These are phyloP conservation scores for Leccinum barrowsii DNA, from an alignment of 768 basidiomycete genomes.

Conservation along the genomic window DNA sequence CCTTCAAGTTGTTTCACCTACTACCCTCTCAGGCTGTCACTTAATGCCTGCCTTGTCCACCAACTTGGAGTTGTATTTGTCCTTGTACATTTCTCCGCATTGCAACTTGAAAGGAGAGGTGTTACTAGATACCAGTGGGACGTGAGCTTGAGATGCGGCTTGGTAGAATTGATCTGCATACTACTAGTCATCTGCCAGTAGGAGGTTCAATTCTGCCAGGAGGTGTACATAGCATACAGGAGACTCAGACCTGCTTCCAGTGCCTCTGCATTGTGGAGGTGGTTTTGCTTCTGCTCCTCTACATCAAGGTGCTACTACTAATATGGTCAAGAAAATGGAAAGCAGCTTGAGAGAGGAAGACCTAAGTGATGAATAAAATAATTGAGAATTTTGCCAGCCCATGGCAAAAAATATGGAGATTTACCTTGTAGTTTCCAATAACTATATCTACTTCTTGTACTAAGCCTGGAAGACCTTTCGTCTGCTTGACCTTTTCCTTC, in stretches of 20 bases:
- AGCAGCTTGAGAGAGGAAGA: slow-evolving; percentile 30
- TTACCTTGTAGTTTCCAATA: slow-evolving; percentile 79
- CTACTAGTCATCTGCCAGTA: slow-evolving; percentile 35
- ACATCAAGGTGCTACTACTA: slow-evolving; percentile 70
- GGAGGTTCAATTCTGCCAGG: slow-evolving; percentile 39
- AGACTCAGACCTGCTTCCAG: slow-evolving; percentile 62
- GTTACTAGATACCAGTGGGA: slow-evolving; percentile 40
- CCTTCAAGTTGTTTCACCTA: too few relatives aligned
- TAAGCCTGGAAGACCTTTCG: slow-evolving; percentile 52
- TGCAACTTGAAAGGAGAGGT: slow-evolving; percentile 64
- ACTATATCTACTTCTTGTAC: slow-evolving; percentile 66
- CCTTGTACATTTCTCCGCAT: slow-evolving; percentile 70
- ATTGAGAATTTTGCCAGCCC: slow-evolving; percentile 3
- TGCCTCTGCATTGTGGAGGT: slow-evolving; percentile 69
- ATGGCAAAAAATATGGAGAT: not conserved
- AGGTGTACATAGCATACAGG: slow-evolving; percentile 75
- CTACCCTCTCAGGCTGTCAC: too few relatives aligned
- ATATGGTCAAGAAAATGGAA: slow-evolving; percentile 90
- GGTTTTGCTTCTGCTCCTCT: slow-evolving; percentile 82
- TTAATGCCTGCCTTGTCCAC: too few relatives aligned
- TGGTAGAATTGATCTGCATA: slow-evolving; percentile 47
- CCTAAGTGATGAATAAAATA: slow-evolving; percentile 40
- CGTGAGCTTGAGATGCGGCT: slow-evolving; percentile 57
- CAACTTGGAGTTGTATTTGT: slow-evolving; percentile 41
- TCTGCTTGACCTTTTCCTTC: slow-evolving; percentile 46